Evolutionary conservation across 2,329 filamentous ascomycete species (phyloP).

Genomic region (Alternaria incomplexa): DNA sequence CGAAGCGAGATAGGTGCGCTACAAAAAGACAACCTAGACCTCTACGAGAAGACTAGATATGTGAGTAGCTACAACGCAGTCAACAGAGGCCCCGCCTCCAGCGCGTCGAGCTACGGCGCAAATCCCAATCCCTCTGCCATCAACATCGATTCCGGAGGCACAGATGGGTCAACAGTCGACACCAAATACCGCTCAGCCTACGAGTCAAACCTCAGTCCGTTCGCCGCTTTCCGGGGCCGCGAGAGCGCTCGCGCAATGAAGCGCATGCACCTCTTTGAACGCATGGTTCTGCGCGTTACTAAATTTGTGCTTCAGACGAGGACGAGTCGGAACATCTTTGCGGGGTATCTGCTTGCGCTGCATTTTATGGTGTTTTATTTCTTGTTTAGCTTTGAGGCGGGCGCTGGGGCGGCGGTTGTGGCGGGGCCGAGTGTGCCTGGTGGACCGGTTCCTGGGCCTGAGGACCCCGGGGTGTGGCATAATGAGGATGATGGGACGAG

Average conservation of each 20-base stretch:
- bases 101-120: conserved; percentile 64
- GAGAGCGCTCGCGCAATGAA: conserved; percentile 91
- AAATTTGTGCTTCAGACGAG: conserved; percentile 88
- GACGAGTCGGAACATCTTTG: conserved; percentile 91
- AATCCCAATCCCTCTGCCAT: conserved; percentile 79
- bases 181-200: conserved; percentile 87
- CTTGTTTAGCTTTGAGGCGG: conserved; percentile 79
- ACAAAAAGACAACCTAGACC: conserved; percentile 92
- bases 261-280: conserved; percentile 89
- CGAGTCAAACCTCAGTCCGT: conserved; percentile 93
- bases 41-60: conserved; percentile 98
- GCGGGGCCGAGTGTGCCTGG: conserved; percentile 38
- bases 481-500: conserved; percentile 35
- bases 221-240: conserved; percentile 92
- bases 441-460: conserved; percentile 17
- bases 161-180: conserved; percentile 54
- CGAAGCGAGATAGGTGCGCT: conserved; percentile 89
- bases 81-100: conserved; percentile 67
- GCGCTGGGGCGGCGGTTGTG: conserved; percentile 32
- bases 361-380: conserved; percentile 87
- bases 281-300: conserved; percentile 88
- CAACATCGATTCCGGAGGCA: conserved; percentile 55
- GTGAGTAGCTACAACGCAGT: conserved; percentile 89
- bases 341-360: conserved; percentile 85
- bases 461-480: conserved; percentile 42